phyloP scores from a whole-genome alignment of 164 flowering plant genomes.

The Stephania yunnanensis region DNA sequence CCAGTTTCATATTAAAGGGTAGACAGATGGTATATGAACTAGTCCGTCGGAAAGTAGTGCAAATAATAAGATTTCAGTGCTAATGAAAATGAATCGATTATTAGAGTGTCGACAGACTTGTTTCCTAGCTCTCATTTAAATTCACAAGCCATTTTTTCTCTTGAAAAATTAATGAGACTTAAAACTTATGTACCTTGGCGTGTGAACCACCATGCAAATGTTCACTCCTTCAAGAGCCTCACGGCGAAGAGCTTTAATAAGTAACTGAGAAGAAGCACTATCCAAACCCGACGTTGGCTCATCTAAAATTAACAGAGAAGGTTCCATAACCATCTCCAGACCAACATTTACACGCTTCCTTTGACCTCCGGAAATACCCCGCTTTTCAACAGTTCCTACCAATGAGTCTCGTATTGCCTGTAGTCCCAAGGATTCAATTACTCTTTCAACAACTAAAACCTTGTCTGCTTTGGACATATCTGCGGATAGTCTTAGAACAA shows the following conservation, averaged over 20 bases:
- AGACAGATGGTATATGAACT: no score
- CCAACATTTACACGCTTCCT: slow-evolving; percentile 98
- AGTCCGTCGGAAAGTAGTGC: neutral
- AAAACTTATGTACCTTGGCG: slow-evolving; percentile 61
- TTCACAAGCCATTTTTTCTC: neutral
- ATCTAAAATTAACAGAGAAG: slow-evolving; percentile 86
- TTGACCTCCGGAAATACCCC: slow-evolving; percentile 99
- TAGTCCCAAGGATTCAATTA: slow-evolving; percentile 84
- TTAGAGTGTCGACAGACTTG: no score
- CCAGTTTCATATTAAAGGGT: no score
- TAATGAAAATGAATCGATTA: neutral
- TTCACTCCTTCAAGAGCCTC: slow-evolving; percentile 99
- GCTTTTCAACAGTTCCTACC: slow-evolving; percentile 95
- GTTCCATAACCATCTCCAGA: slow-evolving; percentile 98
- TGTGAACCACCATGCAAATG: slow-evolving; percentile 94
- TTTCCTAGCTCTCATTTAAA: no score
- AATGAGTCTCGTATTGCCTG: slow-evolving; percentile 78
- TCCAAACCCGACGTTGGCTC: slow-evolving; percentile 97
- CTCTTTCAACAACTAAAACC: slow-evolving; percentile 91
- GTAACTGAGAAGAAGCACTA: slow-evolving; percentile 85
- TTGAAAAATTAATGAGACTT: neutral
- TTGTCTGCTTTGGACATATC: slow-evolving; percentile 76
- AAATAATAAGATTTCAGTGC: neutral
- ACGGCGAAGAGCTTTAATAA: slow-evolving; percentile 89
- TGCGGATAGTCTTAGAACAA: slow-evolving; percentile 56